phyloP scores from a whole-genome alignment of 2,329 filamentous ascomycete genomes.

The Epichloe hybrida region DNA sequence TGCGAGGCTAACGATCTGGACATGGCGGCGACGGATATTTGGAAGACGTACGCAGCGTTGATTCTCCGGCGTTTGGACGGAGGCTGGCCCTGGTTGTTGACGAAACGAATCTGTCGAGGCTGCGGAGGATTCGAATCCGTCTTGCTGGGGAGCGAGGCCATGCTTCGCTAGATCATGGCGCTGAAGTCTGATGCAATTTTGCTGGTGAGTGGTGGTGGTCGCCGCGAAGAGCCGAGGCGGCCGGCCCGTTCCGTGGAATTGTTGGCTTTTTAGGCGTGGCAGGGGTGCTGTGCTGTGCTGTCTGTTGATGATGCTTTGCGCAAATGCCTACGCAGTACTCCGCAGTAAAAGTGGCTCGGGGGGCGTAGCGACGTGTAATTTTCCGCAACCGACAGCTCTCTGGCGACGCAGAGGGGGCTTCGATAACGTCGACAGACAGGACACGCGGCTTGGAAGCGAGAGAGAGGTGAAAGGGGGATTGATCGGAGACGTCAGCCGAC shows the following conservation, averaged over 20 bases:
- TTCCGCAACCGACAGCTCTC: not conserved
- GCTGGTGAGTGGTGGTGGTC: not conserved
- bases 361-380: not conserved
- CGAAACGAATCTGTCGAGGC: slow-evolving; percentile 56
- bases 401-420: not conserved
- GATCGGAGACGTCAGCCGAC: slow-evolving; percentile 6
- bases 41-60: slow-evolving; percentile 54
- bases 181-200: slow-evolving; percentile 2
- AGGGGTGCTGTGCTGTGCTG: not conserved
- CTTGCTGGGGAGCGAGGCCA: slow-evolving; percentile 32
- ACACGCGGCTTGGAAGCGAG: not conserved
- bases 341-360: not conserved
- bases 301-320: slow-evolving; percentile 1
- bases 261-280: not conserved
- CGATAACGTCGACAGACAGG: not conserved
- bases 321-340: too few species aligned
- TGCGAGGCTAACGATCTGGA: not conserved
- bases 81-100: slow-evolving; percentile 69
- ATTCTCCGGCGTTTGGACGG: slow-evolving; percentile 68
- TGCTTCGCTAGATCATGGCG: slow-evolving; percentile 26
- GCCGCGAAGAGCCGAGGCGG: not conserved
- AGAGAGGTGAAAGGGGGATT: not conserved
- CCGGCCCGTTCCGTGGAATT: not conserved
- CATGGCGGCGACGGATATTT: not conserved
- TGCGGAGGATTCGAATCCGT: slow-evolving; percentile 26